These are phyloP conservation scores for Ogataea thermomethanolica DNA, from an alignment of 805 yeast species.

Conservation along the genomic window DNA sequence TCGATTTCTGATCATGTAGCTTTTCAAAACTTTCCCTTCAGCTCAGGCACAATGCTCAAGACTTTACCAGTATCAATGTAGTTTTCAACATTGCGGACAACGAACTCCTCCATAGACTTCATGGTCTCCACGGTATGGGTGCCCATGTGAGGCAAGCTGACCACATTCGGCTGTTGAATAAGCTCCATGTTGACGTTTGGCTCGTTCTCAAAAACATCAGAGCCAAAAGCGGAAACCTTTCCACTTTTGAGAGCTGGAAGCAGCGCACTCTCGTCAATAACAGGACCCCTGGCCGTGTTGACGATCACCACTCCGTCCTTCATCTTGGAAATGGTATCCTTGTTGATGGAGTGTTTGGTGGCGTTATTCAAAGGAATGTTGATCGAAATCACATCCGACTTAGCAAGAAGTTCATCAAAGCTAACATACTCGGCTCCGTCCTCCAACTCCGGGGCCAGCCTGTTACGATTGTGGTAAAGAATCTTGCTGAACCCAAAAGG, in stretches of 20 bases:
- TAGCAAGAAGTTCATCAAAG: conserved; percentile 60
- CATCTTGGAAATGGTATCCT: conserved; percentile 58
- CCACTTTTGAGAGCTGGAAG: conserved; percentile 56
- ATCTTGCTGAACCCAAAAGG: conserved; percentile 77
- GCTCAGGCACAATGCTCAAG: conserved; percentile 77
- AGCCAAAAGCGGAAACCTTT: conserved; percentile 62
- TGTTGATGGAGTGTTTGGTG: conserved; percentile 69
- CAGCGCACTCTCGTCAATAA: conserved; percentile 63
- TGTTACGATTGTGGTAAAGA: conserved; percentile 67
- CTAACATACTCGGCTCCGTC: conserved; percentile 66
- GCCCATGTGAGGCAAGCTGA: conserved; percentile 87
- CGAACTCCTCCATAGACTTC: conserved; percentile 75
- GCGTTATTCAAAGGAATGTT: conserved; percentile 72
- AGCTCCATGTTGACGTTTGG: conserved; percentile 68
- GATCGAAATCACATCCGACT: conserved; percentile 68
- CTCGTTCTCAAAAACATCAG: conserved; percentile 75
- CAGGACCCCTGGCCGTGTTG: conserved; percentile 88
- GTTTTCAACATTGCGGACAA: conserved; percentile 62
- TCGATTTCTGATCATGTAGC: not conserved
- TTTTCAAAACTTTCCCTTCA: conserved; percentile 30
- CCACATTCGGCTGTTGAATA: conserved; percentile 59
- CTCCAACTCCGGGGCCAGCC: conserved; percentile 59
- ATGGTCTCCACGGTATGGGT: conserved; percentile 75
- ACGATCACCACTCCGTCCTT: conserved; percentile 75
- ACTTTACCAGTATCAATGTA: conserved; percentile 66